Evolutionary conservation across 495 filamentous ascomycete species (phyloP), one percentile per base, ranked within the genome.

Genomic region (Aspergillus ellipticus): DNA sequence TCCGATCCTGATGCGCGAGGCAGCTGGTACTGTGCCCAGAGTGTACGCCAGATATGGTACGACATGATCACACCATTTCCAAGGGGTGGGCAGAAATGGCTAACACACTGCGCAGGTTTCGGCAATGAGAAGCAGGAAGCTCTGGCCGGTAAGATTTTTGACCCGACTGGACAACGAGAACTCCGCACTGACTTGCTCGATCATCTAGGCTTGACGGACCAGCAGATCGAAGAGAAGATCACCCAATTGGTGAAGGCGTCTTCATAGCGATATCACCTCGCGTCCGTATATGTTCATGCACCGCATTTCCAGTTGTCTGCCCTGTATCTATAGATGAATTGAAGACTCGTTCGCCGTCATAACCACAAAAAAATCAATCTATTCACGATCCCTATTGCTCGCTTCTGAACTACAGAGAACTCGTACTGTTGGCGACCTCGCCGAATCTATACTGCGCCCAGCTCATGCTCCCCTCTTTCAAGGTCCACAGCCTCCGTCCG

Each of bases 1-100:
- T 41, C 94, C 94, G 47, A 97, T 98, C 73, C 76, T 98, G 79
- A 82, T 98, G 49, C 89, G 94, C 60, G 95, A 98, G 74, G 94
- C 95, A 29, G 69, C 81, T 49, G 90, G 86, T 57, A 89, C 85
- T 41, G 73, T 88, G 66, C 93, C 94, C 41, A 86, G 82, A 64
- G 87, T 98, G 42, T 97, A 87, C 72, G 92, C 95, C 57, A 79
- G 94, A 85, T 98, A 93, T 66, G 92, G 92, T 96, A 72, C 61
- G 89, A 48, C 26, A 55, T 42, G 9, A 42, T n/a, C 9, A 29
- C 10, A 7, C 6, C 26, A 1, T 9, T 6, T 29, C n/a, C 20
- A n/a, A n/a, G 13, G 19, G 42, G 8, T 16, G 15, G 20, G 16
- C 28, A 29, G 42, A 52, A 65, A 63, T 63, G 51, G 29, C 31